A percentile compares a stretch with the other conserved stretches of the same genome.
Evolutionary conservation across 2,329 filamentous ascomycete genomes (phyloP).

Genomic region (Beauveria australis): DNA sequence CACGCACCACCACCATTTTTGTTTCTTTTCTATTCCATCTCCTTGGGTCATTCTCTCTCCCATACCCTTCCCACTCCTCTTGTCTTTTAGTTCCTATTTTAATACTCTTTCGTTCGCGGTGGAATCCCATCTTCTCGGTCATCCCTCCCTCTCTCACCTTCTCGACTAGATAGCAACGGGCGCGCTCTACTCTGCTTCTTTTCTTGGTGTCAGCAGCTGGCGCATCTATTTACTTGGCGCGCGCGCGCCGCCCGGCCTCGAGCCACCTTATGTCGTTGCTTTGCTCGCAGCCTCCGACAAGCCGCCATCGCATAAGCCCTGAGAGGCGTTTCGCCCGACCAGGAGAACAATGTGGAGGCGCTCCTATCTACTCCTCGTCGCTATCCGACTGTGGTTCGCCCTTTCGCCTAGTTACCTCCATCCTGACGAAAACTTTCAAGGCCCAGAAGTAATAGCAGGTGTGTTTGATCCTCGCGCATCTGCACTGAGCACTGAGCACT

Average conservation of each 20-base stretch:
- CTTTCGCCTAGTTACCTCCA: slow-evolving; percentile 93
- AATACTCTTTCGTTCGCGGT: background rate
- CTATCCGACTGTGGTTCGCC: slow-evolving; percentile 89
- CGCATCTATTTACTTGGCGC: slow-evolving; percentile 5
- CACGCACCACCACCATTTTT: background rate
- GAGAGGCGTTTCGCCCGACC: slow-evolving; percentile 11
- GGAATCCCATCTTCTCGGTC: background rate
- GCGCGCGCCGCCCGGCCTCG: background rate
- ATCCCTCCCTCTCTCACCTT: background rate
- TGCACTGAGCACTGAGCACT: background rate
- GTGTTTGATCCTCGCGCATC: slow-evolving; percentile 28
- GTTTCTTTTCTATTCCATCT: slow-evolving; percentile 7
- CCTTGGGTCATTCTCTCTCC: background rate
- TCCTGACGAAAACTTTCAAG: slow-evolving; percentile 98
- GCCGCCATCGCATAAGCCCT: slow-evolving; percentile 13
- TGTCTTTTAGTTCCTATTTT: background rate
- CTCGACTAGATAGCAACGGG: background rate
- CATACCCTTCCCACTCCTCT: background rate
- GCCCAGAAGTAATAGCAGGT: slow-evolving; percentile 95
- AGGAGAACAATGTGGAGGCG: slow-evolving; percentile 71
- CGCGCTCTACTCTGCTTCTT: background rate
- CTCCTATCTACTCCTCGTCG: slow-evolving; percentile 73
- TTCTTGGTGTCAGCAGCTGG: background rate
- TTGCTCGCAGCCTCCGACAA: slow-evolving; percentile 15
- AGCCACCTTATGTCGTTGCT: slow-evolving; percentile 12